Percentiles rank a stretch among this genome's conserved stretches.
Conservation (phyloP, 306 rosid genomes). For the Psophocarpus tetragonolobus region DNA sequence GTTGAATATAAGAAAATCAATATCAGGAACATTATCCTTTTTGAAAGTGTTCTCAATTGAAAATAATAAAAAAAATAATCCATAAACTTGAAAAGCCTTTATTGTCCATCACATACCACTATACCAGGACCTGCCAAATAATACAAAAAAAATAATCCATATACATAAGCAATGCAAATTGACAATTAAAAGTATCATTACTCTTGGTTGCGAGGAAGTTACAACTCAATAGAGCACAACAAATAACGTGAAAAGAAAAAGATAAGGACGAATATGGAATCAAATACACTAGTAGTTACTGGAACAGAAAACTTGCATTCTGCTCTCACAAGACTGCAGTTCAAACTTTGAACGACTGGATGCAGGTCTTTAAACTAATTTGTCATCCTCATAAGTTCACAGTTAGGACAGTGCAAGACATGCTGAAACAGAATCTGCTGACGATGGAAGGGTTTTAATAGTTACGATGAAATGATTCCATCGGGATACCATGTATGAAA, state of each 20-base stretch:
- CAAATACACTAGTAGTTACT: slow-evolving; percentile 26
- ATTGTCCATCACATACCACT: too few relatives aligned
- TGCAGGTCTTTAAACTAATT: too few relatives aligned
- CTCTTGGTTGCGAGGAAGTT: slow-evolving; percentile 6
- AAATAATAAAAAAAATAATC: too few relatives aligned
- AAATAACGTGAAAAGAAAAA: slow-evolving; percentile 17
- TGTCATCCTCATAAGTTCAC: too few relatives aligned
- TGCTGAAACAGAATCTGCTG: too few relatives aligned
- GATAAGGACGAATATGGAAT: slow-evolving; percentile 9
- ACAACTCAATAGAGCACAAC: slow-evolving; percentile 28
- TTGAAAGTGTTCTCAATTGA: background rate
- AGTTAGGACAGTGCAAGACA: too few relatives aligned
- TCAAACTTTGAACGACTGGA: too few relatives aligned
- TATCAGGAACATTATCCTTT: slow-evolving; percentile 8
- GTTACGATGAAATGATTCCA: too few relatives aligned
- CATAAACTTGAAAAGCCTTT: too few relatives aligned
- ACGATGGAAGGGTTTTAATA: too few relatives aligned
- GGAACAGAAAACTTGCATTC: slow-evolving; percentile 51
- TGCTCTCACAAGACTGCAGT: too few relatives aligned
- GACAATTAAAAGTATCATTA: slow-evolving; percentile 11
- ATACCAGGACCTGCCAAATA: background rate
- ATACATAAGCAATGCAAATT: background rate
- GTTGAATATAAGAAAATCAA: background rate
- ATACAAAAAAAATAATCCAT: background rate
- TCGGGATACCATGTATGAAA: too few relatives aligned